Percentiles rank a stretch among this genome's conserved stretches.
phyloP scores from a whole-genome alignment of 768 basidiomycete species.

The Tricholoma matsutake region DNA sequence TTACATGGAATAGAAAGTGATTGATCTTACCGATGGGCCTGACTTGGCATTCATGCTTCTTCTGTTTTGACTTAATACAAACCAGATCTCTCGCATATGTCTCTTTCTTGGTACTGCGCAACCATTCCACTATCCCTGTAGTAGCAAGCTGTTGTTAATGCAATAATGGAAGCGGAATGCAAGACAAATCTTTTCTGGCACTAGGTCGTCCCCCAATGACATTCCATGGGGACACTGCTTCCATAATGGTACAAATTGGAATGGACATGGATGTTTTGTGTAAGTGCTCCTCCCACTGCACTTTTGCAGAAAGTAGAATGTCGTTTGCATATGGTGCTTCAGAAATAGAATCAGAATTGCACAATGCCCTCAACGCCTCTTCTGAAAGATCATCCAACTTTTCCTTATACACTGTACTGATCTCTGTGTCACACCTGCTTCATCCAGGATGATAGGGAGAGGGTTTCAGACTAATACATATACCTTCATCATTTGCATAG shows the following conservation, averaged over 20 bases:
- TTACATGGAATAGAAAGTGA: background rate
- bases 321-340: background rate
- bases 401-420: background rate
- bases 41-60: background rate
- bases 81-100: background rate
- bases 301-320: background rate
- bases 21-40: background rate
- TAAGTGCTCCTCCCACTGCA: background rate
- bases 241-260: background rate
- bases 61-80: background rate
- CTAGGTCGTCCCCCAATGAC: background rate
- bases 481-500: background rate
- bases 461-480: background rate
- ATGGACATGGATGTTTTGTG: background rate
- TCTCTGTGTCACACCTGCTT: background rate
- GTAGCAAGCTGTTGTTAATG: background rate
- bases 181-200: background rate
- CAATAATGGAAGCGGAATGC: background rate
- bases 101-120: background rate
- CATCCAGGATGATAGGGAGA: background rate
- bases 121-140: background rate
- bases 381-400: background rate
- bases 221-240: background rate
- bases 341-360: background rate
- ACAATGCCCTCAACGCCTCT: background rate